These are phyloP conservation scores for Dictyostelium firmibasis DNA, from an alignment of 78 protist genomes.

Conservation along the genomic window DNA sequence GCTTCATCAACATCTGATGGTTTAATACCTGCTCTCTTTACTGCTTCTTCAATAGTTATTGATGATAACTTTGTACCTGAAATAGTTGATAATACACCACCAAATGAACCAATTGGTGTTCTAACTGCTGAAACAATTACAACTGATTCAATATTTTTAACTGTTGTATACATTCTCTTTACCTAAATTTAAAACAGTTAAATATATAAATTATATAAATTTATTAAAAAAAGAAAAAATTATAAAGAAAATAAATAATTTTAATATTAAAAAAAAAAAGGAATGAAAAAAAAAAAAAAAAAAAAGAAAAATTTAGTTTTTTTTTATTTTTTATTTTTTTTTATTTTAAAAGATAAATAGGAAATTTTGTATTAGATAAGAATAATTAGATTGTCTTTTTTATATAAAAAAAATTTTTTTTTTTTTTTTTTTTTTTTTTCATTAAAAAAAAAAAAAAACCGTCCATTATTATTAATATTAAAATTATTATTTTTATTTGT, in stretches of 20 bases:
- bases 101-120: conserved; percentile 93
- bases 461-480: background rate
- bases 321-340: no score
- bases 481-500: no score
- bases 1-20: conserved; percentile 83
- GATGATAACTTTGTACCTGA: conserved; percentile 93
- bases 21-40: conserved; percentile 81
- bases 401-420: no score
- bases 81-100: conserved; percentile 78
- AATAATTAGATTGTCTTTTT: no score
- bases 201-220: background rate
- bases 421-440: no score
- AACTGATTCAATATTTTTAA: conserved; percentile 35
- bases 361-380: no score
- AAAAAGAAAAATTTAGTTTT: no score
- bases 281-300: no score
- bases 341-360: no score
- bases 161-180: background rate
- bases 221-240: background rate
- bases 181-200: background rate
- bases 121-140: conserved; percentile 92
- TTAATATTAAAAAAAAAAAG: background rate
- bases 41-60: conserved; percentile 86
- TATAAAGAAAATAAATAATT: background rate
- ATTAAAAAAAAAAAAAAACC: background rate